phyloP scores from a whole-genome alignment of 2,329 filamentous ascomycete genomes.

The Aspergillus pseudoglaucus region DNA sequence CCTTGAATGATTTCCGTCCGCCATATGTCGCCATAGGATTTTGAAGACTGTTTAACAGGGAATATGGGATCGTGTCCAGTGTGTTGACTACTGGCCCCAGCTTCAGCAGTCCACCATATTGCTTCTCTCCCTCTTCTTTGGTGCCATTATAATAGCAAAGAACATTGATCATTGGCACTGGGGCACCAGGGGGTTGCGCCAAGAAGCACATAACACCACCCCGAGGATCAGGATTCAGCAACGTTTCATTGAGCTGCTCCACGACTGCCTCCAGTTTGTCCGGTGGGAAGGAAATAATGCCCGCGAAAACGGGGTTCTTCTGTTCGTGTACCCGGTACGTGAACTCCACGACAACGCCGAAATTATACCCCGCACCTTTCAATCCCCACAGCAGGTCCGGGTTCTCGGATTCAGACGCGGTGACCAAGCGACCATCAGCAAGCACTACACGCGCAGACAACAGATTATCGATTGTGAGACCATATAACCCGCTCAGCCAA shows the following conservation, averaged over 20 bases:
- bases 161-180: constrained; percentile 25
- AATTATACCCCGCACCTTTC: constrained; percentile 41
- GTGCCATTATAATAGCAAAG: constrained; percentile 34
- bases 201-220: constrained; percentile 34
- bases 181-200: constrained; percentile 23
- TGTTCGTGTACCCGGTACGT: constrained; percentile 30
- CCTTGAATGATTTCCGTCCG: constrained; percentile 38
- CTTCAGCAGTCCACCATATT: constrained; percentile 33
- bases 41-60: constrained; percentile 33
- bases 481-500: constrained; percentile 48
- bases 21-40: constrained; percentile 36
- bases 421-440: constrained; percentile 34
- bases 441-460: constrained; percentile 34
- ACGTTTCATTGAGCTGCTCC: constrained; percentile 34
- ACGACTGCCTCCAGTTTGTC: constrained; percentile 20
- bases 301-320: constrained; percentile 26
- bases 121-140: constrained; percentile 27
- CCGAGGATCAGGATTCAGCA: constrained; percentile 53
- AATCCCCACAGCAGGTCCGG: constrained; percentile 46
- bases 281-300: constrained; percentile 21
- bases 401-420: constrained; percentile 39
- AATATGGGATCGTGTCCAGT: constrained; percentile 37
- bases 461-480: constrained; percentile 49
- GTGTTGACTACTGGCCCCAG: constrained; percentile 33
- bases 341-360: constrained; percentile 44